Base-by-base conservation (phyloP, 169 alveolate species). In the Eimeria tenella region DNA sequence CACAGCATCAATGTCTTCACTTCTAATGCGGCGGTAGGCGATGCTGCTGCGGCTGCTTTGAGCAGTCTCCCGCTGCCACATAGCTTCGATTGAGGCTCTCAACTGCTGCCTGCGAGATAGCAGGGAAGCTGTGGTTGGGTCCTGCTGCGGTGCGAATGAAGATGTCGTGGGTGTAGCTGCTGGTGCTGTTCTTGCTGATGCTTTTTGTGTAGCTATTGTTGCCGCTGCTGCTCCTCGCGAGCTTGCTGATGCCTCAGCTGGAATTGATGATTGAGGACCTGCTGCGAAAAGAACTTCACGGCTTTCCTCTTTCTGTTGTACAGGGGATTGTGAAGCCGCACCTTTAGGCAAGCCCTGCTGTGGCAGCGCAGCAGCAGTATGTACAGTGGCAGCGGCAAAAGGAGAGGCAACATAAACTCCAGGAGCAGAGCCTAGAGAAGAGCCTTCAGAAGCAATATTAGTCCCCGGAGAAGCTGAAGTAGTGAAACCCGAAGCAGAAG, bases 151-250 rank as follows among this genome's bases (percentile, higher is more conserved):
- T 58, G 68, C 11, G 68, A 3, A 58, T 11, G 21, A 58, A 10
- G 21, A 11, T 58, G 68, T 58, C 68, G 19, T 73, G 15, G 56
- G 58, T 73, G 52, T 1, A 11, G 50, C 8, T 13, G 75, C 23
- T 65, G 75, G 49, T 65, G 75, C 42, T 65, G 75, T 25, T 65
- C 49, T 31, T 65, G 75, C 75, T 65, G 75, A 23, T 19, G 75
- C 75, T 19, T 9, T 4, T 65, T 21, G 11, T 65, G 75, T 19
- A 8, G 42, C 75, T 65, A 6, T 31, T 4, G 75, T 31, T 65
- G 7, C 75, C 2, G 68, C 68, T 58, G 68, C 68, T 65, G 75
- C 75, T 19, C 49, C 75, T 65, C 31, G 31, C 21, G 75, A 1
- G 17, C 11, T 19, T 5, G 75, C 75, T 10, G 75, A 21, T 65